Evolutionary conservation across 345 rosid species (phyloP), one percentile per base, ranked within the genome.

Genomic region (Brassica rapa): DNA sequence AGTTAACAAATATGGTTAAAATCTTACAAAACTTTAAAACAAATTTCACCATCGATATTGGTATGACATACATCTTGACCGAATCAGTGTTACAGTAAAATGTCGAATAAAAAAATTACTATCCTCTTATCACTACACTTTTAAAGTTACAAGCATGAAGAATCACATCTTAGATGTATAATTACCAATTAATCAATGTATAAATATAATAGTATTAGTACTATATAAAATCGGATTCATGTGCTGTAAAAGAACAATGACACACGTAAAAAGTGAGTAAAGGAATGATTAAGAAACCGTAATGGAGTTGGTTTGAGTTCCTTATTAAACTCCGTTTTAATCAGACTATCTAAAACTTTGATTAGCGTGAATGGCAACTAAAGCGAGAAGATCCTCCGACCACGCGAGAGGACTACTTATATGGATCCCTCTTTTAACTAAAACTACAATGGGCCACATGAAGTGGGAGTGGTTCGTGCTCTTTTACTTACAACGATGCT

Each of bases 361-460:
- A 67, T 67, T 73, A 73, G 57, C 10, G 69, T 25, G 78, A 66
- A 65, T 43, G 41, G 77, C 61, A 65, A 65, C 6, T 71, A 78
- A 71, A 78, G 77, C 21, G 23, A 72, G 77, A 73, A 66, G 81
- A 78, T 78, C 68, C 67, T 59, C 53, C 73, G 68, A 66, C 77
- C 81, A 78, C 73, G 81, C 81, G 62, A 76, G 81, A 33, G 35
- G 66, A 70, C 49, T 77, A 68, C 76, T 70, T 63, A 27, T 35
- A 60, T 71, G 81, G 81, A 39, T 14, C 72, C 53, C 29, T 71
- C 62, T 72, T 64, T 39, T 27, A 78, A 78, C 67, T 71, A 8
- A 71, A 77, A 71, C 68, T 71, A 65, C 35, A 53, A 10, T 70
- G 75, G 75, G 4, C 71, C 75, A 77, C 70, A 62, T n/a, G 41